Evolutionary conservation across 148 eudicot species (phyloP), one percentile per base, ranked within the genome.

Genomic region (Persicaria tinctoria): DNA sequence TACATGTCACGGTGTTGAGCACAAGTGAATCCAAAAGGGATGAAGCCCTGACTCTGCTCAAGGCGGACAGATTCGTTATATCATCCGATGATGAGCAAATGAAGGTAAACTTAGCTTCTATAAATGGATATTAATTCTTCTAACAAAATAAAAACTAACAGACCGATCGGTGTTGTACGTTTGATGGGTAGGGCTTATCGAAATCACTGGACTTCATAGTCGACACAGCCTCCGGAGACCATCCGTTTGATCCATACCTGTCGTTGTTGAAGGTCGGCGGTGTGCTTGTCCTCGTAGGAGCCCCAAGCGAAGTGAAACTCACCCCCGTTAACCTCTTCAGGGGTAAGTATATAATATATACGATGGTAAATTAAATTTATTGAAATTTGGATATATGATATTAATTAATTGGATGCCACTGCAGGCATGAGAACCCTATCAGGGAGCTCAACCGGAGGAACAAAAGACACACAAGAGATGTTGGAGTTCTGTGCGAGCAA

Each of bases 171-270:
- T 32, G 41, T 32, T 32, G 41, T 2, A 32, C 3, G 41, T 0
- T 32, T 32, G 41, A 32, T 32, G 2, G 41, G 18, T 79, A 90
- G 96, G 89, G 74, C 11, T 50, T 83, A 66, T 72, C 70, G 16
- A 84, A 84, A 38, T 86, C 97, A 57, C 69, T 90, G 17, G 93
- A 92, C 82, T 92, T 92, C 68, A 84, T 92, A 63, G 77, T 92
- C n/a, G 87, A 92, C 77, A 83, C 97, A 3, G 92, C 97, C 47
- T 90, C 95, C 2, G 94, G 92, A 47, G 89, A 88, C 79, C 83
- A 84, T 73, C 83, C 88, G 10, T 83, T 92, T 76, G 94, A 91
- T 74, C 87, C 80, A 46, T 90, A 85, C 83, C 5, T 88, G 80
- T 77, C 85, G 11, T 78, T 90, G 69, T 74, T 92, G 79, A 92